Base-by-base conservation (phyloP, 257 asterid genomes). In the Verbascum thapsus region DNA sequence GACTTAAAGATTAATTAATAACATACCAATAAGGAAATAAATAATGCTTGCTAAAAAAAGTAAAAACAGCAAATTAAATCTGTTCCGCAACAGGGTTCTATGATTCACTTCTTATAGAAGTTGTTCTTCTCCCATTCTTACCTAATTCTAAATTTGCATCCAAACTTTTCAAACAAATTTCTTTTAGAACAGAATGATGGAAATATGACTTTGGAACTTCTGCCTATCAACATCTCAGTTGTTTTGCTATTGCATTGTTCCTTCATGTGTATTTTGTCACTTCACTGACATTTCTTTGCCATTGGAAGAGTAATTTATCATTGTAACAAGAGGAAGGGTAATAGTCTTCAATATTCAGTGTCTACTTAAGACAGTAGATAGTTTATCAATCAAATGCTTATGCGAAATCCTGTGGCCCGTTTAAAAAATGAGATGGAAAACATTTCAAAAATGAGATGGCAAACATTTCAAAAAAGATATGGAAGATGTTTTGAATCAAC, bases 91-190 rank as follows among this genome's bases (percentile, higher is more conserved):
- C n/a, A n/a, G n/a, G n/a, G n/a, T n/a, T 5, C 19, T 35, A 12
- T 22, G n/a, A 13, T 7, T 38, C 39, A 8, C 53, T 67, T 67
- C 61, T 48, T 16, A 23, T 17, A 56, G 7, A 16, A 39, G 12
- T 22, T 26, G 16, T 55, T 19, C 13, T 19, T 44, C 32, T 42
- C 53, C 13, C 56, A 35, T 11, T 49, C 34, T 11, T 52, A 61
- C 38, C 68, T 40, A 6, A 50, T 23, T 59, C 53, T 23, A 26
- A 41, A 64, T 32, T 43, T 40, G 32, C 62, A 40, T 10, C 38
- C 10, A 26, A 50, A 12, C 45, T 52, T 48, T 38, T 34, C 26
- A 2, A n/a, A 32, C 9, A 38, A 15, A 37, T 12, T 41, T 30
- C 12, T 44, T 34, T 50, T 50, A 5, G 15, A 43, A 43, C 18